Conservation (phyloP, 2,329 filamentous ascomycete genomes). For the Sporothrix curviconia region DNA sequence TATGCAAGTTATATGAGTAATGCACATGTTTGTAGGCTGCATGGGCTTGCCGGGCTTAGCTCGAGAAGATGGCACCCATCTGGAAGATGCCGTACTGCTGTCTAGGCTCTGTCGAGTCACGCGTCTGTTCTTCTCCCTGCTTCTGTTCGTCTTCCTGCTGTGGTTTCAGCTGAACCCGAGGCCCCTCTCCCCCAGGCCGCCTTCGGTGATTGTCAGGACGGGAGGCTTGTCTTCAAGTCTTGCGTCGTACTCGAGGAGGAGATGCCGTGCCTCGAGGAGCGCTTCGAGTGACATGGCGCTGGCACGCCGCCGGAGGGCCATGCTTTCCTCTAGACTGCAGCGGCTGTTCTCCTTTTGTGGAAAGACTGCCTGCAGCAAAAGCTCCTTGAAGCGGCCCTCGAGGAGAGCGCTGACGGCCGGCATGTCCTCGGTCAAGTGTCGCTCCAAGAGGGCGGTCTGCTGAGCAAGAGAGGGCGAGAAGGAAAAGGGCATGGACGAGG, state of each 20-base stretch:
- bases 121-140: too few species aligned
- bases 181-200: not conserved
- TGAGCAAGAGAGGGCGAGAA: not conserved
- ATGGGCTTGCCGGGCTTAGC: not conserved
- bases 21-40: not conserved
- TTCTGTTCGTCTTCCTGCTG: too few species aligned
- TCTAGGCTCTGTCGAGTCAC: too few species aligned
- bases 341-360: not conserved
- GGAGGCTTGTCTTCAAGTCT: not conserved
- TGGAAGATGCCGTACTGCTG: not conserved
- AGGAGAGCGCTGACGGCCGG: constrained; percentile 9
- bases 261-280: constrained; percentile 1
- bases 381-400: constrained; percentile 11
- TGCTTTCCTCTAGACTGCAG: not conserved
- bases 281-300: constrained; percentile 7
- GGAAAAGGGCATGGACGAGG: not conserved
- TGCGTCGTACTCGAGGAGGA: not conserved
- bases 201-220: not conserved
- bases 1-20: not conserved
- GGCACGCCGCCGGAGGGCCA: not conserved
- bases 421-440: constrained; percentile 12
- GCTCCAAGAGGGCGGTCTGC: constrained; percentile 11
- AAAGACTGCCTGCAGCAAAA: constrained; percentile 9
- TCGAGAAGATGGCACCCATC: not conserved
- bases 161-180: too few species aligned